Evolutionary conservation across 140 eudicot species (phyloP).

Genomic region (Stevia rebaudiana): DNA sequence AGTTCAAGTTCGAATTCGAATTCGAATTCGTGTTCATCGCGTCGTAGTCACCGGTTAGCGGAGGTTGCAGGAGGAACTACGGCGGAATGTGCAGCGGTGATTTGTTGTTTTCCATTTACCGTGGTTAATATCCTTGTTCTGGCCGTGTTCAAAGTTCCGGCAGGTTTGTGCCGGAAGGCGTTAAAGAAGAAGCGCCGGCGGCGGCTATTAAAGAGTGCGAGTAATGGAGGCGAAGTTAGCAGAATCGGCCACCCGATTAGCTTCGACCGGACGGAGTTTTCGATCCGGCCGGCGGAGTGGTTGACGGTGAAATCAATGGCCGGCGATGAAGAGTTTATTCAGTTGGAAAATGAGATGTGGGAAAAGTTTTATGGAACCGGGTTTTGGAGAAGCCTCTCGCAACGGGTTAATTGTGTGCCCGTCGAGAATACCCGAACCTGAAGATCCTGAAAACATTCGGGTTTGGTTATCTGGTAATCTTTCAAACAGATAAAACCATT

Average conservation of each 20-base stretch:
- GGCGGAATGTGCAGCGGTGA: constrained; percentile 65
- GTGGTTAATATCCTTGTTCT: constrained; percentile 44
- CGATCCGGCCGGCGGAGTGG: constrained; percentile 10
- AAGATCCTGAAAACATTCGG: no score
- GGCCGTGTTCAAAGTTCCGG: constrained; percentile 62
- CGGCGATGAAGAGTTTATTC: constrained; percentile 24
- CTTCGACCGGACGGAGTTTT: neutral
- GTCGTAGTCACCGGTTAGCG: constrained; percentile 33
- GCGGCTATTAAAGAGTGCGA: constrained; percentile 17
- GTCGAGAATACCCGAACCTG: no score
- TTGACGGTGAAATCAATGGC: constrained; percentile 7
- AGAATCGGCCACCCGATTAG: constrained; percentile 9
- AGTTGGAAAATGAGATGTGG: constrained; percentile 59
- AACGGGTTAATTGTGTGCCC: constrained; percentile 13
- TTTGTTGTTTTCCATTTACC: constrained; percentile 71
- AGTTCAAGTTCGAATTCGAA: no score
- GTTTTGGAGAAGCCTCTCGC: constrained; percentile 62
- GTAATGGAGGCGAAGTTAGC: constrained; percentile 2
- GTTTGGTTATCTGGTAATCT: no score
- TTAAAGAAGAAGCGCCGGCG: constrained; percentile 24
- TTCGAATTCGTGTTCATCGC: constrained; percentile 22
- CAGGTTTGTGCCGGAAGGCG: constrained; percentile 42
- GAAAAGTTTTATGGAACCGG: constrained; percentile 51
- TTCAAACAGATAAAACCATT: no score
- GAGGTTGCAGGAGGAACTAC: constrained; percentile 72